Evolutionary conservation across 352 stramenopile species (phyloP), one percentile per base, ranked within the genome.

Genomic region (Globisporangium alternatum): DNA sequence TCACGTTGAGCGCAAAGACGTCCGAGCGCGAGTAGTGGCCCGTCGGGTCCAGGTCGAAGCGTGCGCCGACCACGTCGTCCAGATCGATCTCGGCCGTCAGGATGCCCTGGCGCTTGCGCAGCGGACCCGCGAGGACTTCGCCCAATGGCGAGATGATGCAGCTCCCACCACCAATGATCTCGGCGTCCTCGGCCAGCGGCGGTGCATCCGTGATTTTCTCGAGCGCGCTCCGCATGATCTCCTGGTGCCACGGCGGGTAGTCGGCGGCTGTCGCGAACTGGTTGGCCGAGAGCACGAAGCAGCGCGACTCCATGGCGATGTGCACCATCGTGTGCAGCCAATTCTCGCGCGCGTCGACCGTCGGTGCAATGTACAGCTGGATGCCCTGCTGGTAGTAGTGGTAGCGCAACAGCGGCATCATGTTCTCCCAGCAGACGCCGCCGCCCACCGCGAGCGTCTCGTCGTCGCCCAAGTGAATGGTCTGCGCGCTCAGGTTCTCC

Each of bases 261-360:
- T 72, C 66, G 5, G 44, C 60, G 1, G 52, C 58, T 2, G 66
- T 72, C 25, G 66, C 66, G 28, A 69, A 69, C 62, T 72, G 66
- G 66, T 72, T 72, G n/a, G 66, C 66, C 28, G 66, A 72, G 31
- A 72, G 66, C 56, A 72, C 66, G 25, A 72, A 72, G 66, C 66
- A 69, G 62, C 66, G 66, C 49, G 66, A 72, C 51, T 72, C 66
- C 60, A 69, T 66, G 31, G 66, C 66, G 51, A 72, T 72, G 56
- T 72, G 66, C 43, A 62, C 51, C 62, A 72, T 62, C 35, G 62
- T 56, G 62, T 72, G 62, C 33, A 69, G 57, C 66, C 66, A 72
- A 39, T 68, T 69, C 37, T 65, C 62, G 49, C 66, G 66, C 43
- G 62, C 66, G 31, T 72, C 66, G 15, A 72, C 66, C 22, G 66